Evolutionary conservation across 2,329 filamentous ascomycete genomes (phyloP), one percentile per base, ranked within the genome.

Genomic region (Phaeoacremonium minimum): DNA sequence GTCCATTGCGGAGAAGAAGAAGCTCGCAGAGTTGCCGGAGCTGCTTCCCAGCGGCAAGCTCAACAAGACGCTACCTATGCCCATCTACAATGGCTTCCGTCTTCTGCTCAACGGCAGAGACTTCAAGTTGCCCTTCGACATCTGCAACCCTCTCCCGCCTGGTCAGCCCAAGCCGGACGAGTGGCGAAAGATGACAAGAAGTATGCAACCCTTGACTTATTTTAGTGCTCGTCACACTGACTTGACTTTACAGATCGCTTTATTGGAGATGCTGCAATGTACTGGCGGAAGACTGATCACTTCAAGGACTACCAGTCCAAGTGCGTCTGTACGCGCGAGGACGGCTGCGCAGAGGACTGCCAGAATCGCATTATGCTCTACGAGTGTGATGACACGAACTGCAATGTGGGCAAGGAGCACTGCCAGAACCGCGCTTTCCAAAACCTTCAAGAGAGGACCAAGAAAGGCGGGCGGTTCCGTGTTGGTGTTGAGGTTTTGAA

Each of bases 281-380:
- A 85, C 50, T 95, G 89, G 87, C 86, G 86, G 58, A 88, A 87
- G 52, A 80, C 75, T 29, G 84, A 84, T 26, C 78, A 83, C 41
- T 77, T 83, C 48, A 80, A 88, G 49, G 77, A 87, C 43, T 87
- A 84, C 41, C 77, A 80, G 39, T 86, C 83, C 41, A 83, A 80
- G 55, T 95, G 89, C 55, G 80, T 88, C 40, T 95, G 89, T 64
- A 80, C 68, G 29, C 69, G 76, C 6, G 85, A 90, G 36, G 80
- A 83, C 36, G 89, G 88, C 22, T 97, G 93, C 52, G 86, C 81
- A 45, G 88, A 96, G 45, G 76, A 85, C 50, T 98, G 93, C 62
- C 86, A 95, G 55, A 98, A 98, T 59, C 76, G 89, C 44, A 89
- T 89, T 59, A 97, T 97, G 89, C 81, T 95, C 38, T 97, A 96